Conservation (phyloP, 208 protist species). For the Angomonas deanei region DNA sequence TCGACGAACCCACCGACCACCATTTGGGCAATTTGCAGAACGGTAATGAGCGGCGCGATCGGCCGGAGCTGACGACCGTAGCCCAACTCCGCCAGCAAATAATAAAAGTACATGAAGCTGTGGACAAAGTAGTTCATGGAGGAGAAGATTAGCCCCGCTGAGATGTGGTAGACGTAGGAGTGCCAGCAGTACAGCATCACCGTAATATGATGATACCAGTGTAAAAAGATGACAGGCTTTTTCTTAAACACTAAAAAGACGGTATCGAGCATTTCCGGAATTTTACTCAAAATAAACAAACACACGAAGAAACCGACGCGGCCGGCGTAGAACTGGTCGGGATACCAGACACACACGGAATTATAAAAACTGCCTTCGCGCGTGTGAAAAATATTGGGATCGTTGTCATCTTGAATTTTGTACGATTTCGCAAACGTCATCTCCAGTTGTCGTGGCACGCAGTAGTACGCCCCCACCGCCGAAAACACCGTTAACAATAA, state of each 20-base stretch:
- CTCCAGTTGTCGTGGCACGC: constrained; percentile 32
- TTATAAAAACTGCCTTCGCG: constrained; percentile 27
- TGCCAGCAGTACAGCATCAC: constrained; percentile 91
- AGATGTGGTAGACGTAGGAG: constrained; percentile 30
- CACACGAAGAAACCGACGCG: constrained; percentile 57
- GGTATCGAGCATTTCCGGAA: constrained; percentile 87
- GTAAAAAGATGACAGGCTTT: constrained; percentile 86
- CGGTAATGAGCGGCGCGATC: constrained; percentile 84
- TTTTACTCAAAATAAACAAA: constrained; percentile 63
- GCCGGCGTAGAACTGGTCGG: constrained; percentile 45
- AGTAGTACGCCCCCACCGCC: constrained; percentile 50
- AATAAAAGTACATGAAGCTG: constrained; percentile 95
- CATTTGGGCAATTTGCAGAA: constrained; percentile 89
- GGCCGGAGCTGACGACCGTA: constrained; percentile 45
- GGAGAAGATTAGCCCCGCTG: constrained; percentile 75
- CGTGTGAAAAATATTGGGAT: neutral
- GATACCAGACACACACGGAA: constrained; percentile 47
- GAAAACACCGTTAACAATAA: constrained; percentile 77
- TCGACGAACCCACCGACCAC: constrained; percentile 72
- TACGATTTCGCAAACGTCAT: constrained; percentile 3
- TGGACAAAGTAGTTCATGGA: constrained; percentile 93
- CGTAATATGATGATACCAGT: constrained; percentile 93
- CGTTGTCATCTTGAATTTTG: neutral
- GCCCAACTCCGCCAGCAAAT: constrained; percentile 70
- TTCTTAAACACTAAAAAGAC: constrained; percentile 80